These are phyloP conservation scores for Globisporangium cylindrosporum DNA, from an alignment of 352 stramenopile species.

Conservation along the genomic window DNA sequence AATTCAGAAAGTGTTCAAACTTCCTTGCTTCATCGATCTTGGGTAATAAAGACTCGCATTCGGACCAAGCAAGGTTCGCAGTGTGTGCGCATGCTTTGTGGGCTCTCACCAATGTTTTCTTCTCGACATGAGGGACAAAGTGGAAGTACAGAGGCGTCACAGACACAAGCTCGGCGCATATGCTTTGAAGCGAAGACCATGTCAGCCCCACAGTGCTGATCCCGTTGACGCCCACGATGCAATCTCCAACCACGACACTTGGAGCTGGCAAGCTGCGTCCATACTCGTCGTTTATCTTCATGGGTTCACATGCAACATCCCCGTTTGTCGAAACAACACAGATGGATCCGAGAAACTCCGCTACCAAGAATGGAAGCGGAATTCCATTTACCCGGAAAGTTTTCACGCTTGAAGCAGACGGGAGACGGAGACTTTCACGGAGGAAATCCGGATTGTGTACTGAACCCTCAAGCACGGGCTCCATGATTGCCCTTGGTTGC, in stretches of 20 bases:
- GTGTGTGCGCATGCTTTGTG: constrained; percentile 59
- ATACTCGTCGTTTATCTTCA: constrained; percentile 4
- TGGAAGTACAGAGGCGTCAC: constrained; percentile 47
- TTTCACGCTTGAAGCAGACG: constrained; percentile 24
- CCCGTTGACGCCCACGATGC: constrained; percentile 67
- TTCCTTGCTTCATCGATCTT: constrained; percentile 43
- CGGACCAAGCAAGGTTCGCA: constrained; percentile 62
- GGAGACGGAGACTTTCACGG: constrained; percentile 21
- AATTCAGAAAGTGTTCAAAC: constrained; percentile 66
- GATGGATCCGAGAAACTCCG: constrained; percentile 34
- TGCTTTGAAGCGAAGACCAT: constrained; percentile 38
- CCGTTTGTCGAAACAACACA: constrained; percentile 38
- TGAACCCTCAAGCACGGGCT: constrained; percentile 16
- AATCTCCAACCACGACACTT: constrained; percentile 42
- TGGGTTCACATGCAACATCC: constrained; percentile 32
- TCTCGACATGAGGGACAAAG: constrained; percentile 27
- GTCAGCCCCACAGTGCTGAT: constrained; percentile 36
- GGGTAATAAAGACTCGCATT: constrained; percentile 47
- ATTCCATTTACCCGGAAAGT: constrained; percentile 31
- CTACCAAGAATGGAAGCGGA: constrained; percentile 39
- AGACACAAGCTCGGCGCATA: constrained; percentile 33
- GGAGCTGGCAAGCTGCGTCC: constrained; percentile 1
- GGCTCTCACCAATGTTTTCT: constrained; percentile 35
- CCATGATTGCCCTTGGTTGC: not conserved
- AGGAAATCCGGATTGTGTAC: constrained; percentile 27